A percentile compares a stretch with the other conserved stretches of the same genome.
phyloP scores from a whole-genome alignment of 176 grass and related monocot genomes.

The Avena atlantica region DNA sequence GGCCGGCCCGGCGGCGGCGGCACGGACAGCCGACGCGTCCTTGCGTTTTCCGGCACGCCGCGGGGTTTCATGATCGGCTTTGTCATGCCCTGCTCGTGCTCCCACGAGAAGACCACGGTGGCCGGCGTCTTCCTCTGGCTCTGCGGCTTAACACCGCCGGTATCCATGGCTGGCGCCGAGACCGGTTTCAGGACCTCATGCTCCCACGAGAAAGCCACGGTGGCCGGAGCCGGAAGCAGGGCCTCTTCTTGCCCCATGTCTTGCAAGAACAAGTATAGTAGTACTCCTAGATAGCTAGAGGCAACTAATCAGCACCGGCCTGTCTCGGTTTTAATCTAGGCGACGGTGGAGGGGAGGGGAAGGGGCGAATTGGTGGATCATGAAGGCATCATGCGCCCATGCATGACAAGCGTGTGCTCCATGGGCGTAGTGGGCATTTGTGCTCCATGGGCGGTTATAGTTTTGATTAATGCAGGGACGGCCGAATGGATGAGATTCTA shows the following conservation, averaged over 20 bases:
- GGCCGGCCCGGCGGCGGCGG: not conserved
- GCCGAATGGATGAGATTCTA: not conserved
- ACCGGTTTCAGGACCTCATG: not conserved
- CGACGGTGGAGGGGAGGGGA: not conserved
- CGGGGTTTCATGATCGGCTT: not conserved
- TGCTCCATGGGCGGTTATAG: constrained; percentile 33
- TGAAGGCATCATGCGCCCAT: constrained; percentile 17
- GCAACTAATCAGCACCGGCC: no score
- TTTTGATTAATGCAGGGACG: not conserved
- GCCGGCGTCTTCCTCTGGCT: constrained; percentile 31
- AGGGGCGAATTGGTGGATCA: not conserved
- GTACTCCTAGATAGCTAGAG: no score
- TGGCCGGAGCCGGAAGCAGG: not conserved
- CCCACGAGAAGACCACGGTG: constrained; percentile 68
- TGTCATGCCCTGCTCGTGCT: constrained; percentile 49
- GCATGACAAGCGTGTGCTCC: constrained; percentile 38
- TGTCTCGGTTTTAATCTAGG: not conserved
- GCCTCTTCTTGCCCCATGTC: constrained; percentile 43
- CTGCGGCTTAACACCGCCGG: not conserved
- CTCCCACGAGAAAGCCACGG: constrained; percentile 73
- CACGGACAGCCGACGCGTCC: not conserved
- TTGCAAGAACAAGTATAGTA: no score
- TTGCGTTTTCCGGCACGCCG: constrained; percentile 12
- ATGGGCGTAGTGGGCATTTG: constrained; percentile 37
- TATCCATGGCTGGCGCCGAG: constrained; percentile 25